Evolutionary conservation across 345 rosid genomes (phyloP), one percentile per base, ranked within the genome.

Genomic region (Gossypium raimondii): DNA sequence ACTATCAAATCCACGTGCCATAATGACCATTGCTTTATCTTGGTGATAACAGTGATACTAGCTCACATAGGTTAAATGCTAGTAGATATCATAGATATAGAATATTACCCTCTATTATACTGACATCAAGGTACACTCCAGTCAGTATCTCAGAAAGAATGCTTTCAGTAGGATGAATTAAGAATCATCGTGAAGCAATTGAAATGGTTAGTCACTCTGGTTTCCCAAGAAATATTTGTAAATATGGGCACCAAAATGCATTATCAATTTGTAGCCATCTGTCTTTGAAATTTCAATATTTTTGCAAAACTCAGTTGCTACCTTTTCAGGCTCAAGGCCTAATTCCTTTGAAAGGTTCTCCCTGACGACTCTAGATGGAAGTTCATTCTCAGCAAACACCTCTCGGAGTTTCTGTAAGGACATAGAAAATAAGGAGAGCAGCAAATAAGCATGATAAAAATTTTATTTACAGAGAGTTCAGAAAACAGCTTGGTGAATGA

Each of bases 311-410:
- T 70, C 76, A 67, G 73, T 56, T 24, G 9, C 71, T 85, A 93
- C 99, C 97, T 90, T 95, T 74, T 87, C 98, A 64, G 86, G 86
- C 7, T 88, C 87, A 82, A 93, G 92, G 80, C 85, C 91, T 88
- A 93, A 82, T 76, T 95, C 97, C 72, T 87, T 83, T 57, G 98
- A 87, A 77, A 95, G 97, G 55, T 84, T 83, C 72, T 87, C 97
- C 84, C 82, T 89, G 79, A 86, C 82, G 67, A 83, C 78, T 83
- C 89, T 91, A 45, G 97, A 85, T 51, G 98, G 99, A 85, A 95
- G 99, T 78, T 93, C 98, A 84, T 91, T 87, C 86, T 91, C 90
- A 24, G 88, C 88, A 86, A 95, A 95, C 63, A 85, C 99, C 79
- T 85, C 86, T 50, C 99, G 97, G 53, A 95, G 97, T 85, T 81